phyloP scores from a whole-genome alignment of 345 rosid genomes.

The Isatis tinctoria region DNA sequence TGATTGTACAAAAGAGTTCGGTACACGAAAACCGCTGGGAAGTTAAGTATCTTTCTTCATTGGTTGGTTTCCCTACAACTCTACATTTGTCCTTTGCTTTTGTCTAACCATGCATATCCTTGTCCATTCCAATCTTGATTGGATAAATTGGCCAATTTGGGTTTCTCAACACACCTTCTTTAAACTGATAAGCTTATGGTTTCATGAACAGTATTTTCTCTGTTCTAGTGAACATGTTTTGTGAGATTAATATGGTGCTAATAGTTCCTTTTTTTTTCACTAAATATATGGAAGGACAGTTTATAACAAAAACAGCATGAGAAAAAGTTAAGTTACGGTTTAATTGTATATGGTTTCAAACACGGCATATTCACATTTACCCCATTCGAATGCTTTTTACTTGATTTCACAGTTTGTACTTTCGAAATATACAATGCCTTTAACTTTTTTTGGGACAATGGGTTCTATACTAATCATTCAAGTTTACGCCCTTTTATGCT shows the following conservation, averaged over 20 bases:
- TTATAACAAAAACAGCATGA: not conserved
- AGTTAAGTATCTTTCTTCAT: slow-evolving; percentile 71
- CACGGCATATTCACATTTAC: slow-evolving; percentile 17
- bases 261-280: not conserved
- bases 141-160: not conserved
- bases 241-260: not conserved
- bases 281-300: not conserved
- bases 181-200: slow-evolving; percentile 1
- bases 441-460: slow-evolving; percentile 22
- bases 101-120: slow-evolving; percentile 35
- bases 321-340: not conserved
- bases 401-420: slow-evolving; percentile 27
- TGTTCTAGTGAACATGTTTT: not conserved
- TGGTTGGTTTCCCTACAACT: slow-evolving; percentile 39
- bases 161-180: not conserved
- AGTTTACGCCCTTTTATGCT: slow-evolving; percentile 18
- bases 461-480: slow-evolving; percentile 11
- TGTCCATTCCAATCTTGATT: slow-evolving; percentile 11
- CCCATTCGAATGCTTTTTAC: slow-evolving; percentile 10
- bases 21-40: slow-evolving; percentile 48
- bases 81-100: slow-evolving; percentile 48
- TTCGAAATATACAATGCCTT: slow-evolving; percentile 21
- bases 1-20: slow-evolving; percentile 51
- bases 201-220: not conserved
- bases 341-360: not conserved